phyloP scores from a whole-genome alignment of 2,329 filamentous ascomycete genomes.

The Penicillium nordicum region DNA sequence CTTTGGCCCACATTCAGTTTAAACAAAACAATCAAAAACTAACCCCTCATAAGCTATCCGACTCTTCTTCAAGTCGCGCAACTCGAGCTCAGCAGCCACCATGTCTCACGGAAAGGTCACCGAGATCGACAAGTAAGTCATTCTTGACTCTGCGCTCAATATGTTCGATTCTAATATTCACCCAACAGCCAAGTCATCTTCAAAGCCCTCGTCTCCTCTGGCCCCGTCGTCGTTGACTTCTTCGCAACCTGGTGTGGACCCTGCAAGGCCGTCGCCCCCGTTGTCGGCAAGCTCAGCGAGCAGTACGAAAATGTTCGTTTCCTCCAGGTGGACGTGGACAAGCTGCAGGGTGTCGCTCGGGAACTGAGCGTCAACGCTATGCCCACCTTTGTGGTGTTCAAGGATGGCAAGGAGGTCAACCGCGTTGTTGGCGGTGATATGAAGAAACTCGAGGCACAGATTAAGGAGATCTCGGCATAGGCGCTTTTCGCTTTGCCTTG shows the following conservation, averaged over 20 bases:
- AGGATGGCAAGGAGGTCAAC: slow-evolving; percentile 35
- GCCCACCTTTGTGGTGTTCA: slow-evolving; percentile 43
- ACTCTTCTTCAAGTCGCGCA: slow-evolving; percentile 11
- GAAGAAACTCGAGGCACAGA: slow-evolving; percentile 6
- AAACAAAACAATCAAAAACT: not conserved
- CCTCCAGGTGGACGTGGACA: slow-evolving; percentile 56
- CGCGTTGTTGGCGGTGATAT: slow-evolving; percentile 8
- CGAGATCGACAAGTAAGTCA: slow-evolving; percentile 35
- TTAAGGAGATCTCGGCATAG: not conserved
- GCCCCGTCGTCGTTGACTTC: slow-evolving; percentile 54
- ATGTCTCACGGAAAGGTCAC: slow-evolving; percentile 38
- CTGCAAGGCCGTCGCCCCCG: slow-evolving; percentile 54
- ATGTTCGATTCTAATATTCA: not conserved
- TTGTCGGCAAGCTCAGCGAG: slow-evolving; percentile 51
- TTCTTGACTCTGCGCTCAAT: no score
- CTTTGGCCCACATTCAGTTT: not conserved
- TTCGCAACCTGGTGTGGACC: slow-evolving; percentile 57
- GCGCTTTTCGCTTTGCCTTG: not conserved
- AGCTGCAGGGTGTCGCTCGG: slow-evolving; percentile 48
- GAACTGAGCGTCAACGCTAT: slow-evolving; percentile 51
- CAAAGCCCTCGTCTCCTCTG: slow-evolving; percentile 47
- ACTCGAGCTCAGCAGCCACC: slow-evolving; percentile 17
- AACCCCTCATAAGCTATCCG: slow-evolving; percentile 15
- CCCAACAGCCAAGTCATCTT: slow-evolving; percentile 60
- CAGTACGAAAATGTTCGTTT: slow-evolving; percentile 51